Base-by-base conservation (phyloP, 345 rosid species). In the Populus alba region DNA sequence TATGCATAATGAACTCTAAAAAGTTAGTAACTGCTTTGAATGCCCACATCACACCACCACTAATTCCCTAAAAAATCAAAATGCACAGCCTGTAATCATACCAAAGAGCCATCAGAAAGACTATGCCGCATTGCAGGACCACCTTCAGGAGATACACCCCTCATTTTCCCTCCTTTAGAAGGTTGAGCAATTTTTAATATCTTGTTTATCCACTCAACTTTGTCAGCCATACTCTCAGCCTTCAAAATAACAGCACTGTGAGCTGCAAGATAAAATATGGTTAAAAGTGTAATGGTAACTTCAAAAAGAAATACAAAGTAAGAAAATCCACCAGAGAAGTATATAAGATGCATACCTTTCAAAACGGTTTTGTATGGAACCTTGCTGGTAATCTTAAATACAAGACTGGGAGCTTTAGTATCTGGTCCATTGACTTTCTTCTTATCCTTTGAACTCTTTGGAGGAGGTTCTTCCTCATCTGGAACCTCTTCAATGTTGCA, bases 91-190 rank as follows among this genome's bases (percentile, higher is more conserved):
- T 15, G 63, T 74, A 29, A 59, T 91, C 99, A 88, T 80, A 97
- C 99, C 81, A 97, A 92, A 37, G 98, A 94, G 87, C 99, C 97
- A 47, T 92, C 97, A 71, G 96, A 97, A 80, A 85, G 91, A 85
- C 99, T 97, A 10, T 97, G 98, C 65, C 97, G 89, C 90, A 92
- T 86, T 43, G 90, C 74, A 69, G 68, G 84, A 49, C 85, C 80
- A 35, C 62, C 62, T 57, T 57, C 62, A 22, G 62, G 62, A 57
- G 92, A 84, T 41, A 89, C 93, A 61, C 87, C 90, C 74, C 77
- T 89, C 62, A 85, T 83, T 78, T 87, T 94, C 82, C 95, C 97
- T 75, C 94, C 93, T 74, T 80, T 86, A 37, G 88, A 57, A 57
- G 63, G 80, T 83, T 91, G 94, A 66, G 82, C 75, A 67, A 97